These are phyloP conservation scores for Plasmodium billcollinsi DNA, from an alignment of 169 alveolate genomes.

Conservation along the genomic window DNA sequence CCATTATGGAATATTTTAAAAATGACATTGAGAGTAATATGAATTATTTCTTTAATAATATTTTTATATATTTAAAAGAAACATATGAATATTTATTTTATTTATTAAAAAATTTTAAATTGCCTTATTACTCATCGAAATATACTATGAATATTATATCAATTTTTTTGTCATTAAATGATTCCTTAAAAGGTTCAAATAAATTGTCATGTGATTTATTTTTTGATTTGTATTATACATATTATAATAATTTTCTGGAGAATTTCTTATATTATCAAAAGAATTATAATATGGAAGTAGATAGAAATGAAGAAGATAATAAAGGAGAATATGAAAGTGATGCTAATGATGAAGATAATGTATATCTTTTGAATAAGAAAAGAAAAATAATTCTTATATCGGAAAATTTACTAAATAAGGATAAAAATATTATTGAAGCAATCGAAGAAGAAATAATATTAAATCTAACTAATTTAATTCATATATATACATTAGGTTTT, in stretches of 20 bases:
- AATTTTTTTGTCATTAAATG: slow-evolving; percentile 68
- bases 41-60: slow-evolving; percentile 50
- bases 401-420: slow-evolving; percentile 50
- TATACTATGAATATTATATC: slow-evolving; percentile 77
- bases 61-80: slow-evolving; percentile 58
- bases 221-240: slow-evolving; percentile 63
- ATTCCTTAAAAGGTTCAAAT: slow-evolving; percentile 12
- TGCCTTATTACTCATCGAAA: slow-evolving; percentile 69
- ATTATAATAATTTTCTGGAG: slow-evolving; percentile 43
- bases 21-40: slow-evolving; percentile 70
- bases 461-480: slow-evolving; percentile 39
- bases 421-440: slow-evolving; percentile 37
- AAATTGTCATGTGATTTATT: slow-evolving; percentile 48
- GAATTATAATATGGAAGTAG: slow-evolving; percentile 64
- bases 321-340: too few relatives aligned
- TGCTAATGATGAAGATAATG: not conserved
- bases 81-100: slow-evolving; percentile 75
- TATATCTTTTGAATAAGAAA: slow-evolving; percentile 23
- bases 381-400: slow-evolving; percentile 33
- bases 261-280: slow-evolving; percentile 58
- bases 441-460: slow-evolving; percentile 48
- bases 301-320: slow-evolving; percentile 13
- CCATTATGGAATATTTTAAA: slow-evolving; percentile 75
- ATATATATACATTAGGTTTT: slow-evolving; percentile 66
- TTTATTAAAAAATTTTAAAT: slow-evolving; percentile 50